Conservation (phyloP, 495 filamentous ascomycete species). For the Astrocystis sublimbata region DNA sequence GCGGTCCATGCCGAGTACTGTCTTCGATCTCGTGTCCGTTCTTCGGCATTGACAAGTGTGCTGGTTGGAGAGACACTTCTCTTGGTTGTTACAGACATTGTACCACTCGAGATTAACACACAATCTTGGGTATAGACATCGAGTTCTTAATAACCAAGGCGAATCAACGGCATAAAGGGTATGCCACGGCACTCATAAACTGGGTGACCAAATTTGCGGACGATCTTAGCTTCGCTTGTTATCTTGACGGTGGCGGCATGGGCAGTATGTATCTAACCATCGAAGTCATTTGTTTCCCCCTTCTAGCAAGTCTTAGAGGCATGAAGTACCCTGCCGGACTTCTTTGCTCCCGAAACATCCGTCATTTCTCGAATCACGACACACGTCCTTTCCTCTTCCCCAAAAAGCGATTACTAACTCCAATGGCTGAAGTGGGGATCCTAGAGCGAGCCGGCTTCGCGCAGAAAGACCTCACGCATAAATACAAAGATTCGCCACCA, state of each 20-base stretch:
- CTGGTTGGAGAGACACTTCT: not conserved
- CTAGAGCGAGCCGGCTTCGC: conserved; percentile 30
- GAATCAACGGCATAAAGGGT: conserved; percentile 25
- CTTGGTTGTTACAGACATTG: not conserved
- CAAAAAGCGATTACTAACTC: too few relatives aligned
- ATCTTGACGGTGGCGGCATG: conserved; percentile 31
- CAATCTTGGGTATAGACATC: conserved; percentile 19
- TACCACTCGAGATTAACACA: not conserved
- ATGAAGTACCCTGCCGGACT: too few relatives aligned
- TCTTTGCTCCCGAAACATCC: too few relatives aligned
- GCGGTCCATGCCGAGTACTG: conserved; percentile 2
- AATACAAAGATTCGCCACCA: conserved; percentile 27
- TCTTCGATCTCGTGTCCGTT: not conserved
- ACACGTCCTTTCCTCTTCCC: too few relatives aligned
- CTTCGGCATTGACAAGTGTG: not conserved
- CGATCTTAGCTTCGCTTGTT: conserved; percentile 25
- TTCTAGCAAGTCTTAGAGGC: too few relatives aligned
- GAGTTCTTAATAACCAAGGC: conserved; percentile 31
- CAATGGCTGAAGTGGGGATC: too few relatives aligned
- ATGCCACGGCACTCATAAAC: conserved; percentile 28
- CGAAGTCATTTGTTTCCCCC: too few relatives aligned
- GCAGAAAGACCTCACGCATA: conserved; percentile 25
- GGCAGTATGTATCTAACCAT: too few relatives aligned
- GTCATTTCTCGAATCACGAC: too few relatives aligned
- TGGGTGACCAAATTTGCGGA: conserved; percentile 30